These are phyloP conservation scores for Gracilaria caudata DNA, from an alignment of 23 red algal genomes.

Conservation along the genomic window DNA sequence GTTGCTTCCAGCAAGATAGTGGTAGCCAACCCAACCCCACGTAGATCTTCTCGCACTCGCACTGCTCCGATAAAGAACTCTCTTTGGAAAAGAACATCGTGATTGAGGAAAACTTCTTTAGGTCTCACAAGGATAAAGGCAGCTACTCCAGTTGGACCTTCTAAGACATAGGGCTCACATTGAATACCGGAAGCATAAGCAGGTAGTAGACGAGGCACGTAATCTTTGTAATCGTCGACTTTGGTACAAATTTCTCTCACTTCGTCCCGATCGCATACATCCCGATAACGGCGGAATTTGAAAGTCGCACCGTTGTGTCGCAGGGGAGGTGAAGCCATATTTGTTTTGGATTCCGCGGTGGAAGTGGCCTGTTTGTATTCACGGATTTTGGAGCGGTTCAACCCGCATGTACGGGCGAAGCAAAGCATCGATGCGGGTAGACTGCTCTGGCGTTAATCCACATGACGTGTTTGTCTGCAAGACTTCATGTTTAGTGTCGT, in stretches of 20 bases:
- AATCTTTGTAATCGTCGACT: not conserved
- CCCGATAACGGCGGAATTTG: not conserved
- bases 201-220: not conserved
- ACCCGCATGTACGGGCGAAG: not conserved
- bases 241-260: not conserved
- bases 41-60: conserved; percentile 13
- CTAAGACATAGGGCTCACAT: conserved; percentile 6
- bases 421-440: not conserved
- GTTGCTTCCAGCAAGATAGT: not conserved
- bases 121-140: conserved; percentile 1
- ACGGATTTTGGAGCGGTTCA: not conserved
- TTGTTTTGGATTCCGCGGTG: not conserved
- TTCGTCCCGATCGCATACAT: not conserved
- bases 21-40: not conserved
- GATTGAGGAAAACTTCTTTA: not conserved
- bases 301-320: not conserved
- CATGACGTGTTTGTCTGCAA: not conserved
- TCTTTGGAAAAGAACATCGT: not conserved
- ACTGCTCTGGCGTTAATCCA: too few relatives aligned
- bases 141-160: not conserved
- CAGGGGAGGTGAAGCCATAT: not conserved
- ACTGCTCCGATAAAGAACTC: conserved; percentile 1
- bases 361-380: not conserved
- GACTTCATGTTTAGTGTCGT: too few relatives aligned
- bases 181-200: not conserved